A percentile compares a stretch with the other conserved stretches of the same genome.
phyloP scores from a whole-genome alignment of 2,329 filamentous ascomycete species.

The Emericellopsis atlantica region DNA sequence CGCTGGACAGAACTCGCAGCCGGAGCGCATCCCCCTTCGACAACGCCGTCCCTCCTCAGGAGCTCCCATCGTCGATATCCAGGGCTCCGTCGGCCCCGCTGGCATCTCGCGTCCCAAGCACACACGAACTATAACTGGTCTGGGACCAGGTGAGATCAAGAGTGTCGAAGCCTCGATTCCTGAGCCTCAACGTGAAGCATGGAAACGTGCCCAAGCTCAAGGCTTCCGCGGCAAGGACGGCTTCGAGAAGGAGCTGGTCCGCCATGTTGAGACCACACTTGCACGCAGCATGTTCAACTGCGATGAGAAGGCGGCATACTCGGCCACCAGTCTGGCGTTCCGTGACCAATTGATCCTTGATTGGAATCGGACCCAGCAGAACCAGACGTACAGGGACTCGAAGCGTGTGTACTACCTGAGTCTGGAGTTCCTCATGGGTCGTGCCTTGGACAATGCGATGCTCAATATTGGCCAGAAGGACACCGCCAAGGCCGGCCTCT shows the following conservation, averaged over 20 bases:
- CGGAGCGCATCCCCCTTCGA: slow-evolving; percentile 26
- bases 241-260: slow-evolving; percentile 78
- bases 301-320: slow-evolving; percentile 87
- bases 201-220: slow-evolving; percentile 48
- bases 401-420: slow-evolving; percentile 97
- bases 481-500: slow-evolving; percentile 68
- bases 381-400: slow-evolving; percentile 77
- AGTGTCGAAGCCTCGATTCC: slow-evolving; percentile 82
- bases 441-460: slow-evolving; percentile 96
- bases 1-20: slow-evolving; percentile 10
- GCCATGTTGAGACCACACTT: slow-evolving; percentile 91
- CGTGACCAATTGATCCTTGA: slow-evolving; percentile 85
- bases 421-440: slow-evolving; percentile 94
- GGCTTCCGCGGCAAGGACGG: slow-evolving; percentile 70
- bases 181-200: slow-evolving; percentile 75
- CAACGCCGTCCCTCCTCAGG: slow-evolving; percentile 73
- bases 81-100: slow-evolving; percentile 73
- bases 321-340: slow-evolving; percentile 82
- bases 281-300: slow-evolving; percentile 97
- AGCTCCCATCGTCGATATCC: slow-evolving; percentile 75
- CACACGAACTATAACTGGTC: slow-evolving; percentile 91
- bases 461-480: slow-evolving; percentile 87
- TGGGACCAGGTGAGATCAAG: slow-evolving; percentile 86
- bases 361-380: slow-evolving; percentile 98
- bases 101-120: slow-evolving; percentile 87